Evolutionary conservation across 345 rosid species (phyloP).

Genomic region (Eucalyptus urophylla): DNA sequence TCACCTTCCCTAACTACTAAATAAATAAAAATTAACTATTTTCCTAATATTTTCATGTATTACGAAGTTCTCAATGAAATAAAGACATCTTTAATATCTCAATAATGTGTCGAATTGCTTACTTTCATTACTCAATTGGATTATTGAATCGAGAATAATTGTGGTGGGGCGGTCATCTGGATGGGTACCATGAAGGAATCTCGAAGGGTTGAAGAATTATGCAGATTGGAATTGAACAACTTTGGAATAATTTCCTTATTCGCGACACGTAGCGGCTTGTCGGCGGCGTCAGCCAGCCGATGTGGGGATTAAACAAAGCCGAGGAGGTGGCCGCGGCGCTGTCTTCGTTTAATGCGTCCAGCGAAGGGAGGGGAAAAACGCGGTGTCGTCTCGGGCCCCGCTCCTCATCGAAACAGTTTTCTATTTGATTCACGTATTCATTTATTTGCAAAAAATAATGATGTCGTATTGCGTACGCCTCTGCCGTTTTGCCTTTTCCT

Average conservation of each 20-base stretch:
- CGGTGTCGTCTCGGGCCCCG: background rate
- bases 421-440: background rate
- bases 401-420: background rate
- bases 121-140: background rate
- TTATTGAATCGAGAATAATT: background rate
- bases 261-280: background rate
- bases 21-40: no score
- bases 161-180: no score
- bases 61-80: background rate
- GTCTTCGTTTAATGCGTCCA: background rate
- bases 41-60: no score
- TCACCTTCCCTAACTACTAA: accelerated
- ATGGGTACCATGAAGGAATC: background rate
- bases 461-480: background rate
- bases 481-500: background rate
- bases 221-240: background rate
- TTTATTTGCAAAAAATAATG: background rate
- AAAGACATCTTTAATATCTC: background rate
- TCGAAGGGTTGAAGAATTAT: background rate
- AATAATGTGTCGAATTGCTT: background rate
- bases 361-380: background rate
- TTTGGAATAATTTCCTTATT: background rate
- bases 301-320: background rate
- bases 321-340: background rate
- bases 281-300: background rate